Conservation (phyloP, 2,329 filamentous ascomycete species). For the Chaetomium sp. region DNA sequence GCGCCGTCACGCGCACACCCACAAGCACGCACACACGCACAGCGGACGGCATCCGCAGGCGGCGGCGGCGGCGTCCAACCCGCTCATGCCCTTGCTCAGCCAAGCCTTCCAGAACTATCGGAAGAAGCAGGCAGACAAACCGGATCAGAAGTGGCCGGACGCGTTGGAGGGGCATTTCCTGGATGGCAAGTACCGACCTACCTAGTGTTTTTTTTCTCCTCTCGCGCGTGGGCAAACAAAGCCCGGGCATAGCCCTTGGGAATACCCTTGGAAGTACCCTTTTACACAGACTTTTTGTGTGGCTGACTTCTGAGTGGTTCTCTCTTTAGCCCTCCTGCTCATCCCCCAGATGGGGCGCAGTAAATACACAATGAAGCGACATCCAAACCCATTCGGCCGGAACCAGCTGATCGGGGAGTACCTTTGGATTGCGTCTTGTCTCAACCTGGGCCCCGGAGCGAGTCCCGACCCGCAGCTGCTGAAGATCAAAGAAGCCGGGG, state of each 20-base stretch:
- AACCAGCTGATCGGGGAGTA: conserved; percentile 67
- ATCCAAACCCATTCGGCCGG: conserved; percentile 50
- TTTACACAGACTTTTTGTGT: background rate
- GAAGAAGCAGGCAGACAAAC: conserved; percentile 55
- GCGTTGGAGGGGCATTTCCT: conserved; percentile 61
- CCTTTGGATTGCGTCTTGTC: conserved; percentile 50
- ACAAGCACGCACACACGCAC: conserved; percentile 17
- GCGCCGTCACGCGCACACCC: too few relatives aligned
- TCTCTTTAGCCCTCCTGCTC: conserved; percentile 49
- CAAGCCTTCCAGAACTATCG: conserved; percentile 60
- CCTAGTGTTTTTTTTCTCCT: too few relatives aligned
- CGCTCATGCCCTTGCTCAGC: conserved; percentile 48
- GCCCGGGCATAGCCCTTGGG: too few relatives aligned
- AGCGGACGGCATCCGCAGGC: conserved; percentile 29
- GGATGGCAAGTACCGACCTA: conserved; percentile 45
- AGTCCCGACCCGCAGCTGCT: conserved; percentile 42
- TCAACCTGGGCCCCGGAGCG: conserved; percentile 39
- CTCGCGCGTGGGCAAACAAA: conserved; percentile 2
- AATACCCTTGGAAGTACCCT: too few relatives aligned
- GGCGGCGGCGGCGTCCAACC: conserved; percentile 39
- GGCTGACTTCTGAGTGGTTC: conserved; percentile 6
- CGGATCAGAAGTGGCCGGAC: conserved; percentile 55
- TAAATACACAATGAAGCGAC: conserved; percentile 59
- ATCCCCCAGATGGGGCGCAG: conserved; percentile 61
- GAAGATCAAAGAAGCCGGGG: conserved; percentile 21